Evolutionary conservation across 177 flowering plant genomes (phyloP).

Genomic region (Tripterygium wilfordii): DNA sequence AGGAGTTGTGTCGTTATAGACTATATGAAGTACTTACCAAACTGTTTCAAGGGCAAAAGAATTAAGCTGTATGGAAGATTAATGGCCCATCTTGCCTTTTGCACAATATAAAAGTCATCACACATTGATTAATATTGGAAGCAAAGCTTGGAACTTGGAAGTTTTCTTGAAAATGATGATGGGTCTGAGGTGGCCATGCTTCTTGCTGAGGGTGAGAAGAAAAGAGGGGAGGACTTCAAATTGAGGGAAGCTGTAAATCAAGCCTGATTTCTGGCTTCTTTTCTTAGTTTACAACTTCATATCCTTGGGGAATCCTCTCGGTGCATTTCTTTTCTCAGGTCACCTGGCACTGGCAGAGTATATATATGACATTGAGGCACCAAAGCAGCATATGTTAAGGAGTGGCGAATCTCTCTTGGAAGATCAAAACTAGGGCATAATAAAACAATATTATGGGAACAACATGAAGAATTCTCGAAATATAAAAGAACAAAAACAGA

Average conservation of each 20-base stretch:
- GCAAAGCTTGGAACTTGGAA: constrained; percentile 47
- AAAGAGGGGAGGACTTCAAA: constrained; percentile 80
- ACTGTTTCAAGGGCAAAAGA: too few species aligned
- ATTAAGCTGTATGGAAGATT: too few species aligned
- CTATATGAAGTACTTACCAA: too few species aligned
- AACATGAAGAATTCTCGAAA: too few species aligned
- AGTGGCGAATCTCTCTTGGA: too few species aligned
- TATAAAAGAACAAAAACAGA: too few species aligned
- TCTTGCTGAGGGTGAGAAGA: constrained; percentile 84
- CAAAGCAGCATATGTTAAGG: constrained; percentile 58
- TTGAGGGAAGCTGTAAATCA: constrained; percentile 62
- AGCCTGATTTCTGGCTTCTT: constrained; percentile 96
- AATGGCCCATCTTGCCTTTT: too few species aligned
- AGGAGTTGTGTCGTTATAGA: too few species aligned
- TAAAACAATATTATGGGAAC: too few species aligned
- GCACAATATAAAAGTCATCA: too few species aligned
- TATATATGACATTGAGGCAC: constrained; percentile 65
- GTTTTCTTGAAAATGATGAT: constrained; percentile 42
- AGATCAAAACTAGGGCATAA: too few species aligned
- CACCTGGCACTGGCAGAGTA: constrained; percentile 72
- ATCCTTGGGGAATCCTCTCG: constrained; percentile 71
- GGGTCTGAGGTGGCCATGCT: constrained; percentile 59
- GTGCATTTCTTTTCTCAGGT: constrained; percentile 77
- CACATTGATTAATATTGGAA: too few species aligned
- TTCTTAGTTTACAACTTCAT: constrained; percentile 74